Evolutionary conservation across 73 alveolate species (phyloP), one percentile per base, ranked within the genome.

Genomic region (Symbiodinium pilosum): DNA sequence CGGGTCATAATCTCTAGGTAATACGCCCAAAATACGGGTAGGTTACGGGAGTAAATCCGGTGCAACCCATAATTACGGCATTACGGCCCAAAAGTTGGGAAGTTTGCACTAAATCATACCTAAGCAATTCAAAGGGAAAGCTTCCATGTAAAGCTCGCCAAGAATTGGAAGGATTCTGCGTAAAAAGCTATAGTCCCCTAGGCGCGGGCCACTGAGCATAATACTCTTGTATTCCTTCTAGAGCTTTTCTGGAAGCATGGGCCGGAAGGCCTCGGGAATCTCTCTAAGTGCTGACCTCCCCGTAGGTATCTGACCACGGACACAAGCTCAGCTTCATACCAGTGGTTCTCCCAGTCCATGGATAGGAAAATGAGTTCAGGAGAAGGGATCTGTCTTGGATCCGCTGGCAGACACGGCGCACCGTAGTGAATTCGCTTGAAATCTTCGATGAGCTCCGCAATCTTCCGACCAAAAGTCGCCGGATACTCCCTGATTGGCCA

Each of bases 251-350:
- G 93, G 93, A 0, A 85, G 34, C 4, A 28, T 0, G 24, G 34
- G 43, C 64, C 81, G 26, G 93, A 85, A 85, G 51, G 44, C 11
- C 0, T n/a, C 36, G 0, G 93, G 93, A 18, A 85, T n/a, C n/a
- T 47, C 3, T 47, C 20, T 6, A 85, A 51, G 38, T n/a, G 39
- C n/a, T 0, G 6, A 1, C 93, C 81, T 4, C 83, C 93, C 75
- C 93, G 43, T 5, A 85, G n/a, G 32, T 54, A 85, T 69, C 36
- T 43, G 32, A 69, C 47, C 7, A 44, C 93, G 3, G 83, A 28
- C 7, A 40, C 43, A 41, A 85, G 14, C 36, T 43, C 77, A 12
- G 93, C 93, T 38, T 85, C 93, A 3, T n/a, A 43, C 93, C 93
- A 85, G 11, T 44, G 51, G 51, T 44, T 71, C 12, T 11, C 75